phyloP scores from a whole-genome alignment of 257 asterid genomes.

The Rhazya stricta region DNA sequence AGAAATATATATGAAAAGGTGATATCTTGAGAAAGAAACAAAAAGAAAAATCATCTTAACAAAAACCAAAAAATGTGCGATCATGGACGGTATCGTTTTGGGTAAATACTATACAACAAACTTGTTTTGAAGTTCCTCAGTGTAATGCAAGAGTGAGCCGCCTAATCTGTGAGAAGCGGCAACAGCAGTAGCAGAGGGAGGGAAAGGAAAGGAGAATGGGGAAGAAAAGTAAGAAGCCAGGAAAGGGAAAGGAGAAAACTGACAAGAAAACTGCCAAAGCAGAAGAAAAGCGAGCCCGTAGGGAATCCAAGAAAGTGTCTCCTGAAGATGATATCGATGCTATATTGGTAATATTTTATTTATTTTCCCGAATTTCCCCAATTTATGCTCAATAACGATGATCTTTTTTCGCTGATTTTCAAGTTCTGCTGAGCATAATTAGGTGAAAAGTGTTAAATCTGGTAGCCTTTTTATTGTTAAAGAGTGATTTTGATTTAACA shows the following conservation, averaged over 20 bases:
- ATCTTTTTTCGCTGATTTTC: neutral
- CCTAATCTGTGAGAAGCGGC: slow-evolving; percentile 7
- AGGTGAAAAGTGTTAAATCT: neutral
- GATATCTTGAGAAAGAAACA: too few species aligned
- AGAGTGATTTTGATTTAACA: neutral
- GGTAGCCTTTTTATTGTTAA: neutral
- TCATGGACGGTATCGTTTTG: too few species aligned
- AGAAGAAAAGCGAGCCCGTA: slow-evolving; percentile 70
- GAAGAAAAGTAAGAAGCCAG: slow-evolving; percentile 84
- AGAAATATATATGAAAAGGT: too few species aligned
- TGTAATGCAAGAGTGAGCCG: slow-evolving; percentile 14
- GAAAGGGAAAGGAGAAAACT: slow-evolving; percentile 95
- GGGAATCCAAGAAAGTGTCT: slow-evolving; percentile 87
- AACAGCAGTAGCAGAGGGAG: neutral
- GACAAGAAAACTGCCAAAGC: slow-evolving; percentile 84
- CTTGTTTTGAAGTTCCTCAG: neutral
- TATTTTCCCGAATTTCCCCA: neutral
- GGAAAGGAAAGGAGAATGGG: slow-evolving; percentile 45
- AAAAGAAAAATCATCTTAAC: too few species aligned
- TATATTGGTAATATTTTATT: slow-evolving; percentile 50
- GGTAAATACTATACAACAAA: neutral
- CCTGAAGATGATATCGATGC: slow-evolving; percentile 99
- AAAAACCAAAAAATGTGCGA: too few species aligned
- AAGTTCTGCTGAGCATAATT: neutral
- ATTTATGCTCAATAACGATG: neutral